phyloP scores from a whole-genome alignment of 768 basidiomycete genomes.

The Galerina sulciceps region DNA sequence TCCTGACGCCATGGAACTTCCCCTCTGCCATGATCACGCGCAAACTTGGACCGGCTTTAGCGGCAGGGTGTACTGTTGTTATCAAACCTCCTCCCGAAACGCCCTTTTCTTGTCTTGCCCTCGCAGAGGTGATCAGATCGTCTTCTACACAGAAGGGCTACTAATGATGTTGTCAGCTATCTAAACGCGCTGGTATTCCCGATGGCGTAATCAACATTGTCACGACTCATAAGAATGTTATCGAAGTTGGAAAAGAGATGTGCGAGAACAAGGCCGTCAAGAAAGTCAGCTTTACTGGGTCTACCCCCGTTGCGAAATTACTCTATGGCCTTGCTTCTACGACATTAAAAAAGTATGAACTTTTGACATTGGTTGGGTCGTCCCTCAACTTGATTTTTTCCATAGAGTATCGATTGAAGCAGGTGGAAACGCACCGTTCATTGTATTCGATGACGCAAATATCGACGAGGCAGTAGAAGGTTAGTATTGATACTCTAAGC shows the following conservation, averaged over 20 bases:
- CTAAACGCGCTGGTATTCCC: conserved; percentile 88
- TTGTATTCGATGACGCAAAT: conserved; percentile 96
- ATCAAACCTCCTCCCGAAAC: conserved; percentile 96
- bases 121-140: conserved; percentile 72
- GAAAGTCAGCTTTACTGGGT: conserved; percentile 93
- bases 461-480: conserved; percentile 91
- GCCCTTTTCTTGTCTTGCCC: conserved; percentile 89
- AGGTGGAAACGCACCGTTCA: conserved; percentile 95
- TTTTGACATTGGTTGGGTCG: background rate
- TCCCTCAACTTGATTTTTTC: conserved; percentile 4
- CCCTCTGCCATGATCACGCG: conserved; percentile 94
- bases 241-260: conserved; percentile 91
- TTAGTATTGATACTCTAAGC: conserved; percentile 3
- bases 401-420: conserved; percentile 80
- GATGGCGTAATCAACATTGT: conserved; percentile 95
- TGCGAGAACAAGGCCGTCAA: conserved; percentile 85
- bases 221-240: conserved; percentile 83
- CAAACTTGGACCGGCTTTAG: conserved; percentile 88
- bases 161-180: conserved; percentile 52
- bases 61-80: conserved; percentile 95
- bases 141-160: background rate
- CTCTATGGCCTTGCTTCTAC: conserved; percentile 74
- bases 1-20: conserved; percentile 91
- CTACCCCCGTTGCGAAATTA: conserved; percentile 78
- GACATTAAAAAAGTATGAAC: conserved; percentile 78